These are phyloP conservation scores for Cladosporium halotolerans DNA, from an alignment of 2,329 filamentous ascomycete species.

Conservation along the genomic window DNA sequence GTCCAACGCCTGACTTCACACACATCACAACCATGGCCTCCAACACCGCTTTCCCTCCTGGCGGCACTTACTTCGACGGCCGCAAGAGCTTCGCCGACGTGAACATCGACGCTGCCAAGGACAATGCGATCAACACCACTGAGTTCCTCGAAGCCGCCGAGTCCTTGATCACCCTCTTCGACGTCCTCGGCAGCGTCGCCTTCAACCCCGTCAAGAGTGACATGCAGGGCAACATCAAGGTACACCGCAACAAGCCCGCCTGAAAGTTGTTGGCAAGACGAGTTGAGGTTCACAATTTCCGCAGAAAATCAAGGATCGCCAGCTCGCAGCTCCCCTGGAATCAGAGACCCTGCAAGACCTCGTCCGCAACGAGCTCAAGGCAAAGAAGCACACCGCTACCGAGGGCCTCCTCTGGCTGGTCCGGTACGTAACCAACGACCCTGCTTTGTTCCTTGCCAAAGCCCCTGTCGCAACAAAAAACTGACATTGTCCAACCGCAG, in stretches of 20 bases:
- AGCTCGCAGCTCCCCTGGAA: conserved; percentile 68
- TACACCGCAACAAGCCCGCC: conserved; percentile 31
- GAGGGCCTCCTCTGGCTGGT: conserved; percentile 89
- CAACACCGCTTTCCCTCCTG: conserved; percentile 44
- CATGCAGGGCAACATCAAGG: conserved; percentile 86
- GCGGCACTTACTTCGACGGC: conserved; percentile 77
- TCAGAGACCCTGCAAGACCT: conserved; percentile 83
- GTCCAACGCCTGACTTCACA: neutral
- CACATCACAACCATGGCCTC: conserved; percentile 17
- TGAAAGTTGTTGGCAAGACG: neutral
- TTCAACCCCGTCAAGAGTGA: conserved; percentile 90
- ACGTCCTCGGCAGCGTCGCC: conserved; percentile 60
- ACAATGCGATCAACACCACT: conserved; percentile 66
- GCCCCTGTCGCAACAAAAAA: neutral
- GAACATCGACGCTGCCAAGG: conserved; percentile 64
- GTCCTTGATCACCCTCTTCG: conserved; percentile 77
- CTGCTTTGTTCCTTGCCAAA: neutral
- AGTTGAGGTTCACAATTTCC: neutral
- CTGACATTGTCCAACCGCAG: conserved; percentile 40
- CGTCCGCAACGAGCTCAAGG: conserved; percentile 78
- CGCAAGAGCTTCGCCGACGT: conserved; percentile 84
- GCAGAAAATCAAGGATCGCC: conserved; percentile 83
- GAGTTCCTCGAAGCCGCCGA: conserved; percentile 91
- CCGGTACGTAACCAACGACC: conserved; percentile 51
- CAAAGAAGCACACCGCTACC: conserved; percentile 79